Evolutionary conservation across 495 filamentous ascomycete genomes (phyloP).

Genomic region (Amorphotheca resinae): DNA sequence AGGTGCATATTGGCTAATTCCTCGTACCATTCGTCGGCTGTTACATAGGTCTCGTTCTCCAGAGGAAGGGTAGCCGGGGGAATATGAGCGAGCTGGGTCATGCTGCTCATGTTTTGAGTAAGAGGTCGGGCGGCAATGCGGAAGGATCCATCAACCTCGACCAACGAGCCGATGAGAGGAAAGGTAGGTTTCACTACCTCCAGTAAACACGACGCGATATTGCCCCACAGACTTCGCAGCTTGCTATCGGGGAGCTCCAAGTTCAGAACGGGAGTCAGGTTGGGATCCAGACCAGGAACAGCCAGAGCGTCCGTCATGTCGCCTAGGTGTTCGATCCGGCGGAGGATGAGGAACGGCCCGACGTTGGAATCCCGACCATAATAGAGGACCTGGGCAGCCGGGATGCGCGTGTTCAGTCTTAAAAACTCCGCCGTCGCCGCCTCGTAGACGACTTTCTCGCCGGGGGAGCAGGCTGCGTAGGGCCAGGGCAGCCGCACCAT

Average conservation of each 20-base stretch:
- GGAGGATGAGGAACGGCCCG: constrained; percentile 37
- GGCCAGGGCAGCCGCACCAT: constrained; percentile 7
- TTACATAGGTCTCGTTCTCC: constrained; percentile 24
- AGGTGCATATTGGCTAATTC: constrained; percentile 31
- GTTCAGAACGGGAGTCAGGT: constrained; percentile 22
- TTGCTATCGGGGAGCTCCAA: constrained; percentile 20
- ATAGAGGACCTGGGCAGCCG: constrained; percentile 26
- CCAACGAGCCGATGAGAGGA: constrained; percentile 27
- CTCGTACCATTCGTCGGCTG: constrained; percentile 28
- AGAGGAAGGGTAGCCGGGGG: constrained; percentile 16
- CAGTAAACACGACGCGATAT: constrained; percentile 26
- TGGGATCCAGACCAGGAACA: constrained; percentile 15
- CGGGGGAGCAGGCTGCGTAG: constrained; percentile 18
- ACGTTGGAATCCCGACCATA: constrained; percentile 18
- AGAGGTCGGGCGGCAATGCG: constrained; percentile 15
- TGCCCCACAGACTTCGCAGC: constrained; percentile 24
- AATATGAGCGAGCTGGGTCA: constrained; percentile 17
- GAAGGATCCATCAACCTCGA: constrained; percentile 9
- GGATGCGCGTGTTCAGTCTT: constrained; percentile 27
- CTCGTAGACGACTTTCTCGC: constrained; percentile 30
- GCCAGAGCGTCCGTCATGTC: constrained; percentile 24
- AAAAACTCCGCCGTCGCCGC: constrained; percentile 32
- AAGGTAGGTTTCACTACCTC: constrained; percentile 23
- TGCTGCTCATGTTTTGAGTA: constrained; percentile 22
- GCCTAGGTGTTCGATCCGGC: constrained; percentile 27